Evolutionary conservation across 2,329 filamentous ascomycete species (phyloP).

Genomic region (Pseudocercospora macadamiae): DNA sequence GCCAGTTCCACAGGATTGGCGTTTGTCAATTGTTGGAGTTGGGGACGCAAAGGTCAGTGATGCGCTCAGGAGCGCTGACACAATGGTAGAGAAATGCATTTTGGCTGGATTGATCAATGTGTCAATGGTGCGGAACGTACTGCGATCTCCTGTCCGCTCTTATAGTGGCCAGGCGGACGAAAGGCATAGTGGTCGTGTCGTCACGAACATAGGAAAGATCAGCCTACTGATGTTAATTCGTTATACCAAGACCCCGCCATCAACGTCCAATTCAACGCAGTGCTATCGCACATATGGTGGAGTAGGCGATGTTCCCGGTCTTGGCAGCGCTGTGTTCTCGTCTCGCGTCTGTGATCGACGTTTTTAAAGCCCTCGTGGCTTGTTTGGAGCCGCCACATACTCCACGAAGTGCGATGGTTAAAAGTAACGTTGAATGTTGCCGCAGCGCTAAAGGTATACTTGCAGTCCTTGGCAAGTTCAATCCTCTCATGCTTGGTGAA

Average conservation of each 20-base stretch:
- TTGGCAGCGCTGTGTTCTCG: neutral
- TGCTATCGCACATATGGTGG: neutral
- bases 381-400: neutral
- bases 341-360: neutral
- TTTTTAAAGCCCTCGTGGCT: neutral
- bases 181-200: neutral
- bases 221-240: neutral
- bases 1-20: constrained; percentile 15
- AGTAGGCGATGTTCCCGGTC: neutral
- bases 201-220: neutral
- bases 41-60: constrained; percentile 1
- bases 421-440: neutral
- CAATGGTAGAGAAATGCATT: neutral
- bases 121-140: too few relatives aligned
- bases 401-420: neutral
- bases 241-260: neutral
- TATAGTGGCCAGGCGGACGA: neutral
- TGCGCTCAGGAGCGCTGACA: neutral
- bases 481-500: neutral
- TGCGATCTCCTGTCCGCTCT: neutral
- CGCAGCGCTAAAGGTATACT: neutral
- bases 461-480: neutral
- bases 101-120: neutral
- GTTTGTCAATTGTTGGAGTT: constrained; percentile 13
- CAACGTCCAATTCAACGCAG: neutral